Conservation (phyloP, 2,329 filamentous ascomycete species). For the Claviceps digitariae region DNA sequence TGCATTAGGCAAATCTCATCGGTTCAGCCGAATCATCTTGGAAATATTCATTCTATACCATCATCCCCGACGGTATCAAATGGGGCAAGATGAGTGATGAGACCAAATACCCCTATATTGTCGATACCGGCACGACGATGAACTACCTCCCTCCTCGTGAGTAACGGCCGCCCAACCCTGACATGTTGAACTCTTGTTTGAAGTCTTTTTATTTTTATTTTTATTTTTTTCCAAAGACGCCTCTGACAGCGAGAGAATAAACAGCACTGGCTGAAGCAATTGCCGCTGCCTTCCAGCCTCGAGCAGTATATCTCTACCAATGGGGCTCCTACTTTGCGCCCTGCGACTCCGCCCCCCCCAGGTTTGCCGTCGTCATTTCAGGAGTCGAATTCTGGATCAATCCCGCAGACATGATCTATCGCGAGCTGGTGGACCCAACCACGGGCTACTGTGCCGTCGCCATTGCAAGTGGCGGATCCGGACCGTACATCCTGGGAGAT, state of each 20-base stretch:
- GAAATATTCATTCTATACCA: conserved; percentile 39
- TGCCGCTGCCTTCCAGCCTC: conserved; percentile 31
- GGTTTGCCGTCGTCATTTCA: conserved; percentile 30
- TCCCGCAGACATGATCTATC: conserved; percentile 33
- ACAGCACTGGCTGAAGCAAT: conserved; percentile 34
- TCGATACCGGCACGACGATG: conserved; percentile 39
- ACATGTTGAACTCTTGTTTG: neutral
- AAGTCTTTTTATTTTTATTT: neutral
- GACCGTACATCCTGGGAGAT: conserved; percentile 36
- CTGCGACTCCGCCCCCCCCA: conserved; percentile 33
- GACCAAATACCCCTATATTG: conserved; percentile 33
- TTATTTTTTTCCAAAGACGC: neutral
- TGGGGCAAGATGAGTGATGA: conserved; percentile 28
- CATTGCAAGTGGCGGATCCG: conserved; percentile 28
- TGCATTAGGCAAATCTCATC: conserved; percentile 29
- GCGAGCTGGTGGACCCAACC: conserved; percentile 26
- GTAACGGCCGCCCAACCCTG: conserved; percentile 7
- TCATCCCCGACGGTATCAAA: conserved; percentile 33
- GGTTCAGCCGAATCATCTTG: conserved; percentile 24
- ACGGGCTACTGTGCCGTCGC: conserved; percentile 35
- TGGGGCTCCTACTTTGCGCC: conserved; percentile 35
- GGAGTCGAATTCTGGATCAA: conserved; percentile 32
- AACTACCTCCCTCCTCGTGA: conserved; percentile 35
- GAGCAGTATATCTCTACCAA: conserved; percentile 31
- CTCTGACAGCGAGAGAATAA: neutral